A percentile compares a stretch with the other conserved stretches of the same genome.
phyloP scores from a whole-genome alignment of 495 filamentous ascomycete species.

The Neurospora sublineolata region DNA sequence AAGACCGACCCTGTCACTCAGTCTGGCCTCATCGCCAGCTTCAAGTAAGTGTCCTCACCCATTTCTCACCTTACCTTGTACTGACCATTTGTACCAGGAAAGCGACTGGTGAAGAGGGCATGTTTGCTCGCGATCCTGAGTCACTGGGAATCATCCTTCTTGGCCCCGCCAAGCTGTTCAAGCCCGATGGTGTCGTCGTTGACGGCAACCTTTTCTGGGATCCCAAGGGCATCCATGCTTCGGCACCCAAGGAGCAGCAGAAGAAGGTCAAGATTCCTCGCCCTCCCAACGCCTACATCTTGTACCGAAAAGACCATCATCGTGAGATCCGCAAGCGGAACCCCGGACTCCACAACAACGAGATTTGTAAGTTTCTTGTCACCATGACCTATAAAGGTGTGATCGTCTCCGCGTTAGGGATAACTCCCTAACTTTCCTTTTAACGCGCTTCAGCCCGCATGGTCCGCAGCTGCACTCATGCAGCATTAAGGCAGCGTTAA shows the following conservation, averaged over 20 bases:
- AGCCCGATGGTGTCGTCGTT: slow-evolving; percentile 1
- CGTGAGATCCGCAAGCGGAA: slow-evolving; percentile 2
- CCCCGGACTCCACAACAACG: slow-evolving; percentile 14
- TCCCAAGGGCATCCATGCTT: not conserved
- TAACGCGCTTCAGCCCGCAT: too few relatives aligned
- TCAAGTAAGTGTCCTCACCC: not conserved
- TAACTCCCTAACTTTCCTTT: too few relatives aligned
- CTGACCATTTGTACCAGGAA: not conserved
- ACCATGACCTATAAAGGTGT: not conserved
- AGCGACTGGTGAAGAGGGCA: not conserved
- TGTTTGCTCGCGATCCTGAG: not conserved
- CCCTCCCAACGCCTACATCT: slow-evolving; percentile 17
- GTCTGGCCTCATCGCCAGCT: not conserved
- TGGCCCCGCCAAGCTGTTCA: slow-evolving; percentile 5
- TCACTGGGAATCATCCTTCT: slow-evolving; percentile 7
- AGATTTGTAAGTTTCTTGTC: slow-evolving; percentile 12
- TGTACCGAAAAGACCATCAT: slow-evolving; percentile 12
- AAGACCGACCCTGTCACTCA: not conserved
- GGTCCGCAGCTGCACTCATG: too few relatives aligned
- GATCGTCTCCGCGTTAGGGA: too few relatives aligned
- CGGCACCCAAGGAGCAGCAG: not conserved
- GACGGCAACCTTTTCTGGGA: slow-evolving; percentile 5
- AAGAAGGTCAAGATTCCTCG: slow-evolving; percentile 9
- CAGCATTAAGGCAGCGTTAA: too few relatives aligned
- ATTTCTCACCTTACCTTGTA: not conserved